A percentile compares a stretch with the other conserved stretches of the same genome.
Evolutionary conservation across 805 yeast genomes (phyloP).

Genomic region (Phaffomyces opuntiae): DNA sequence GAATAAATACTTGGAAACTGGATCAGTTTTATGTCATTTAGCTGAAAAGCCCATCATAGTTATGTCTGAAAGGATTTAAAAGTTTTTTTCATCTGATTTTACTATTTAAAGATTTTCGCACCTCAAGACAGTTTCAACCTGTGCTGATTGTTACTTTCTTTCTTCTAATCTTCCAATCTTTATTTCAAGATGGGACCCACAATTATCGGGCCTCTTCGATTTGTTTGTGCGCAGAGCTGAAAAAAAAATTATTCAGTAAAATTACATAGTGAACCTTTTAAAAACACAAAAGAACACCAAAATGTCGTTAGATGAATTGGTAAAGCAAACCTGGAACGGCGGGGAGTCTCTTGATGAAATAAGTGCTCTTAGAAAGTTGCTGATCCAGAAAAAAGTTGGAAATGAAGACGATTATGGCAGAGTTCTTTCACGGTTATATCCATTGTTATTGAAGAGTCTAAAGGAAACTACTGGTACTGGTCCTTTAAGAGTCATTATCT

Average conservation of each 20-base stretch:
- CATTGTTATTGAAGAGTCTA: constrained; percentile 26
- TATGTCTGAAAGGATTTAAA: no score
- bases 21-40: no score
- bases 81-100: no score
- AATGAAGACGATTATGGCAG: constrained; percentile 5
- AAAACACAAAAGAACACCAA: not conserved
- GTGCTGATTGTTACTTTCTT: no score
- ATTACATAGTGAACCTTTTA: not conserved
- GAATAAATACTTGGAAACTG: no score
- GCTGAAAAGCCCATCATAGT: no score
- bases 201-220: no score
- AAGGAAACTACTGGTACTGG: constrained; percentile 29
- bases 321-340: not conserved
- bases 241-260: not conserved
- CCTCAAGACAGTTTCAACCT: no score
- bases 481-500: constrained; percentile 33
- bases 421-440: constrained; percentile 18
- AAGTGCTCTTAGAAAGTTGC: not conserved
- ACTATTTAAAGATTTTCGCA: no score
- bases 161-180: no score
- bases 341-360: not conserved
- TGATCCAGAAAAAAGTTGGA: constrained; percentile 14
- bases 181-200: no score
- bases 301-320: not conserved
- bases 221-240: not conserved